Conservation (phyloP, 257 asterid genomes). For the Solanum chmielewskii region DNA sequence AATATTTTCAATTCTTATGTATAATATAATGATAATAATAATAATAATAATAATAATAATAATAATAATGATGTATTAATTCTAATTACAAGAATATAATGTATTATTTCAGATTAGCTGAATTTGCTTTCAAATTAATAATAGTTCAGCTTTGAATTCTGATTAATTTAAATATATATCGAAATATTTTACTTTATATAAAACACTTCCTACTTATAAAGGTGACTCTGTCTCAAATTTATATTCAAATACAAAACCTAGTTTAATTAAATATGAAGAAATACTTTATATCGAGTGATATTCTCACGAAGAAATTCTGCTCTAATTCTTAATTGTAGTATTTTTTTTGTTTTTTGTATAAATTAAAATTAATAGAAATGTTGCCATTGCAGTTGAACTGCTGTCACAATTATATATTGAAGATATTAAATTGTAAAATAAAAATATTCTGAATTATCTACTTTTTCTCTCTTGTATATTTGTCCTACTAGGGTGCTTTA, state of each 20-base stretch:
- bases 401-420: neutral
- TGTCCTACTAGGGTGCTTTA: slow-evolving; percentile 7
- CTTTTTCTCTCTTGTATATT: neutral
- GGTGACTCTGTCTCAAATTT: neutral
- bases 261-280: neutral
- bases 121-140: neutral
- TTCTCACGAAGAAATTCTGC: neutral
- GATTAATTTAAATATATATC: neutral
- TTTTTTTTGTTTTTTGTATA: neutral
- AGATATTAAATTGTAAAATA: neutral
- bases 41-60: neutral
- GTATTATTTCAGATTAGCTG: neutral
- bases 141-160: neutral
- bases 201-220: neutral
- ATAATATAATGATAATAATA: neutral
- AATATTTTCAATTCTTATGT: neutral
- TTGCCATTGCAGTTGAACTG: neutral
- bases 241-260: neutral
- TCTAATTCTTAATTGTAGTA: neutral
- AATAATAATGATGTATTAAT: neutral
- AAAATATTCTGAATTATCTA: neutral
- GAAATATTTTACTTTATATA: neutral
- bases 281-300: neutral
- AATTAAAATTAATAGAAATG: neutral
- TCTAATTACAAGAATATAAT: neutral